Base-by-base conservation (phyloP, 1,284 basidiomycete species). In the Cryptococcus deneoformans region DNA sequence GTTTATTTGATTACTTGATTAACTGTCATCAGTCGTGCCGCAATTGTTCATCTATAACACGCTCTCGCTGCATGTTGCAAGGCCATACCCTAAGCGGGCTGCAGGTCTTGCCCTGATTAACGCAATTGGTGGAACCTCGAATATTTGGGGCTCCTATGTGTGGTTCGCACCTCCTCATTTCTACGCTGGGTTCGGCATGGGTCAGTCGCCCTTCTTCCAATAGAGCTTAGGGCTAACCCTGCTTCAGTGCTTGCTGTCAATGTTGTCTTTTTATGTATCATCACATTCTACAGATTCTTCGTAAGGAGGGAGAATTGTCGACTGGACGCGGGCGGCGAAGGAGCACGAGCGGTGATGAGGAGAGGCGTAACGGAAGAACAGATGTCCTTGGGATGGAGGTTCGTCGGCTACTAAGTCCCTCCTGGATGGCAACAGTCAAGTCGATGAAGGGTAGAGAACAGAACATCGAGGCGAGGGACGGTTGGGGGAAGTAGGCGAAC, bases 11-110 rank as follows among this genome's bases (percentile, higher is more conserved):
- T 34, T 6, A 14, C 20, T 39, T 11, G n/a, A 24, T 24, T 29
- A 29, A 14, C 12, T 11, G 6, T 11, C 5, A 8, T 16, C 56
- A 50, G 68, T 70, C 50, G 67, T 63, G 11, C 68, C 69, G 4
- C 68, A 70, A 52, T 48, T 71, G 34, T 60, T 70, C 53, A 54
- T 70, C 34, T 69, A 68, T 63, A 69, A 68, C 54, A 65, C 60
- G 2, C 43, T 71, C 40, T 63, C 64, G 14, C 56, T 65, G 2
- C 68, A 70, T 54, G 43, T 66, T 12, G 59, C 69, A 14, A 58
- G 69, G 8, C 69, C 69, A 1, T 60, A 63, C 42, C 53, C 63
- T 46, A 69, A 72, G 56, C 61, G 70, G 38, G 68, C 70, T 6
- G 68, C 67, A 10, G 65, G 64, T 11, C 47, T 67, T 5, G 70